Conservation (phyloP, 2,329 filamentous ascomycete species). For the Decorospora gaudefroyi region DNA sequence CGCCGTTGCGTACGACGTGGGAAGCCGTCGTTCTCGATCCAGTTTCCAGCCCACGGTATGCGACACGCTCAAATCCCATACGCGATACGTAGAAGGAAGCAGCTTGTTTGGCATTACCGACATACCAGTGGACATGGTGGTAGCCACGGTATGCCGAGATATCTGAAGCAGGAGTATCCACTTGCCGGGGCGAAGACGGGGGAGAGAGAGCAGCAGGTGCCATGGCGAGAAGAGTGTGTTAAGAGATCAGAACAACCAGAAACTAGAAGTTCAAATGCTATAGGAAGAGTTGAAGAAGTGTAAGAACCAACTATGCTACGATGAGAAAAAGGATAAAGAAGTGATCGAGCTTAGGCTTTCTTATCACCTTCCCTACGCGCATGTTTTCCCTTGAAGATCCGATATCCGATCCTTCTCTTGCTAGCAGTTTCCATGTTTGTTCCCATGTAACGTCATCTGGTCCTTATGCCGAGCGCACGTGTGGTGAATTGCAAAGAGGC, state of each 20-base stretch:
- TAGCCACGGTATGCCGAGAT: conserved; percentile 73
- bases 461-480: conserved; percentile 38
- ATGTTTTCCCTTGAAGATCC: conserved; percentile 31
- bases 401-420: conserved; percentile 25
- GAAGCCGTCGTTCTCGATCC: conserved; percentile 79
- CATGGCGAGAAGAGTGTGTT: conserved; percentile 30
- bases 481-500: conserved; percentile 23
- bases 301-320: neutral
- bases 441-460: conserved; percentile 26
- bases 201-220: conserved; percentile 47
- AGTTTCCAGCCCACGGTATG: conserved; percentile 87
- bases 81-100: conserved; percentile 85
- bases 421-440: conserved; percentile 20
- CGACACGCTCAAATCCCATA: conserved; percentile 82
- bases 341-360: conserved; percentile 5
- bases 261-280: neutral
- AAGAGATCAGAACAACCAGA: neutral
- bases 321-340: neutral
- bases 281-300: neutral
- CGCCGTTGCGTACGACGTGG: conserved; percentile 78
- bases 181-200: conserved; percentile 48
- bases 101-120: conserved; percentile 95
- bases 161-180: conserved; percentile 34
- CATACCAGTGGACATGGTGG: conserved; percentile 94
- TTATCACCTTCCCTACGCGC: conserved; percentile 23